Percentiles rank a stretch among this genome's conserved stretches.
phyloP scores from a whole-genome alignment of 805 yeast genomes.

The Starmerella roubikii region DNA sequence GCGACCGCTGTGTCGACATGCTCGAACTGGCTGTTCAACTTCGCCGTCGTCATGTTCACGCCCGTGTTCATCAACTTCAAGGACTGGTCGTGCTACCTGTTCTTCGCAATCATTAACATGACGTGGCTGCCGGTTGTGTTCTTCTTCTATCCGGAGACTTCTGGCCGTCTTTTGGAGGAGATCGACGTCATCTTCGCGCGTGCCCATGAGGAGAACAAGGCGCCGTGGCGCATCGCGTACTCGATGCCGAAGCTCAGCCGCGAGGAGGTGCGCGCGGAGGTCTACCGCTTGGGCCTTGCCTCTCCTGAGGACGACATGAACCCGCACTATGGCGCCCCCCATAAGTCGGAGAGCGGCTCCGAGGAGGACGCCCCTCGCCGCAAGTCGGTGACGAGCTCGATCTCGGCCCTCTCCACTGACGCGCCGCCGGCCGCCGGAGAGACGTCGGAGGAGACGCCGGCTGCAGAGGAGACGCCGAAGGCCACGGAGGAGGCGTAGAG shows the following conservation, averaged over 20 bases:
- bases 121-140: conserved; percentile 46
- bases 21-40: conserved; percentile 52
- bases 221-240: conserved; percentile 51
- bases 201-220: conserved; percentile 42
- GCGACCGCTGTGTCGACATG: conserved; percentile 52
- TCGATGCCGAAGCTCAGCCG: conserved; percentile 45
- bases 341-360: neutral
- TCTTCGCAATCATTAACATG: conserved; percentile 54
- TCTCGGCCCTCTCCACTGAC: conserved; percentile 7
- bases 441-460: neutral
- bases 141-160: conserved; percentile 65
- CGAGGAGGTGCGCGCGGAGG: conserved; percentile 48
- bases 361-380: conserved; percentile 5
- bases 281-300: conserved; percentile 37
- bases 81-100: conserved; percentile 52
- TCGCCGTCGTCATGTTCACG: conserved; percentile 54
- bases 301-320: conserved; percentile 11
- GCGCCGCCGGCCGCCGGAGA: neutral
- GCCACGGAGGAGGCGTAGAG: no score
- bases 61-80: conserved; percentile 36
- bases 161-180: conserved; percentile 62
- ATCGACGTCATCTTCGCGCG: conserved; percentile 56
- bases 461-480: no score
- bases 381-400: conserved; percentile 5
- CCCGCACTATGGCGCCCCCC: neutral